Percentiles rank a stretch among this genome's conserved stretches.
These are phyloP conservation scores for Dinochytrium kinnereticum DNA, from an alignment of 371 early-diverging fungal species.

Conservation along the genomic window DNA sequence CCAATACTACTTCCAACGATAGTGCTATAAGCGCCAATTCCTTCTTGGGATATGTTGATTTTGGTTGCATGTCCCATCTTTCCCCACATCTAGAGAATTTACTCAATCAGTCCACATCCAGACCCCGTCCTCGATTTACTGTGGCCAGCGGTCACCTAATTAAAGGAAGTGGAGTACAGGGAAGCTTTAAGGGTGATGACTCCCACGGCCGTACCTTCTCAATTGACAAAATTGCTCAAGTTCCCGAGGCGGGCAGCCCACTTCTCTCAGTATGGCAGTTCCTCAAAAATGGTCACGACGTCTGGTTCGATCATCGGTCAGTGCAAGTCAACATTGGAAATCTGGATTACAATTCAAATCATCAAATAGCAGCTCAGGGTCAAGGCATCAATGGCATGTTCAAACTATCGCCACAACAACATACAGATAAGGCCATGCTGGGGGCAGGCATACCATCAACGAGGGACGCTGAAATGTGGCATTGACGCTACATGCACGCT, in stretches of 20 bases:
- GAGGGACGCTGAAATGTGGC: not conserved
- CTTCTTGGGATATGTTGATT: slow-evolving; percentile 9
- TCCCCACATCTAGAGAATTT: not conserved
- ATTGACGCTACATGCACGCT: not conserved
- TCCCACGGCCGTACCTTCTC: not conserved
- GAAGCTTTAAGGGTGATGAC: not conserved
- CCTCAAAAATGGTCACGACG: not conserved
- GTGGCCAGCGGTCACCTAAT: not conserved
- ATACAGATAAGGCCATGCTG: not conserved
- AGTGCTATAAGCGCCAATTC: too few relatives aligned
- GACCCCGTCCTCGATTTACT: not conserved
- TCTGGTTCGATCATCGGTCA: slow-evolving; percentile 2
- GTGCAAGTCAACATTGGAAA: slow-evolving; percentile 6
- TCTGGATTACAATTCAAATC: not conserved
- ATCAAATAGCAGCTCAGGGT: not conserved
- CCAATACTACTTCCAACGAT: too few relatives aligned
- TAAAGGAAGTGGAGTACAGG: not conserved
- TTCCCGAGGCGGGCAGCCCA: not conserved
- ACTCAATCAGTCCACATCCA: too few relatives aligned
- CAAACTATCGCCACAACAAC: not conserved
- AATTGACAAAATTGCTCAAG: not conserved
- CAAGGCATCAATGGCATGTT: not conserved
- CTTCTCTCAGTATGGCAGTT: slow-evolving; percentile 1
- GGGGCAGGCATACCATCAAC: not conserved
- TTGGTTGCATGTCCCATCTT: not conserved